Evolutionary conservation across 495 filamentous ascomycete species (phyloP).

Genomic region (Cercophora sp.): DNA sequence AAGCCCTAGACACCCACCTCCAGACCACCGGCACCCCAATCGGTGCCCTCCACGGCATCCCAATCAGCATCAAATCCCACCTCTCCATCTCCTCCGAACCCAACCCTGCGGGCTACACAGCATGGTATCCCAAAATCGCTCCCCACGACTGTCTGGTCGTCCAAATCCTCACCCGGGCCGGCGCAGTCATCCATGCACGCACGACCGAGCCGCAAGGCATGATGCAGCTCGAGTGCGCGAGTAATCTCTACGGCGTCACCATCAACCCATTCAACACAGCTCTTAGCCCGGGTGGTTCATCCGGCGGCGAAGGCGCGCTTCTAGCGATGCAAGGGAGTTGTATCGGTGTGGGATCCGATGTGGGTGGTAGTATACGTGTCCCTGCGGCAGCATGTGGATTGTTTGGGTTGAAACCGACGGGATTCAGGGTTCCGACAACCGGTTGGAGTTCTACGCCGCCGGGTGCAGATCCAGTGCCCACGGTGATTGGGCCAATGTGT

Average conservation of each 20-base stretch:
- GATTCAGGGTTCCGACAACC: constrained; percentile 51
- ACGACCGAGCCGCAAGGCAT: constrained; percentile 52
- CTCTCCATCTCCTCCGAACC: constrained; percentile 73
- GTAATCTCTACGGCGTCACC: constrained; percentile 56
- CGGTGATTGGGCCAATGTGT: constrained; percentile 61
- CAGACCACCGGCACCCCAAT: constrained; percentile 40
- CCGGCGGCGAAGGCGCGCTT: constrained; percentile 12
- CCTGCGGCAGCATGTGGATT: constrained; percentile 63
- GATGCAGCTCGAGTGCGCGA: constrained; percentile 58
- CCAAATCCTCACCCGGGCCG: constrained; percentile 43
- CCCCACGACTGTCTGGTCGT: constrained; percentile 63
- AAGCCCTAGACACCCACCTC: constrained; percentile 51
- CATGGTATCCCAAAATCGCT: constrained; percentile 46
- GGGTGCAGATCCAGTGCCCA: constrained; percentile 58
- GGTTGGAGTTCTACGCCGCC: constrained; percentile 47
- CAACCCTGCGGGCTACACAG: constrained; percentile 65
- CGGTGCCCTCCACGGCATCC: constrained; percentile 80
- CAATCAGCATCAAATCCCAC: constrained; percentile 78
- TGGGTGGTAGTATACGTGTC: constrained; percentile 32
- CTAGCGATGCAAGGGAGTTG: constrained; percentile 8
- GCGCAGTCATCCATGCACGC: constrained; percentile 45
- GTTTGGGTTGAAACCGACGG: constrained; percentile 62
- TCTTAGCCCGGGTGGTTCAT: constrained; percentile 6
- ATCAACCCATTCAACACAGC: constrained; percentile 42
- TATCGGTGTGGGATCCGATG: constrained; percentile 8